These are phyloP conservation scores for Blastobotrys aristatus DNA, from an alignment of 1,139 yeast genomes.

Conservation along the genomic window DNA sequence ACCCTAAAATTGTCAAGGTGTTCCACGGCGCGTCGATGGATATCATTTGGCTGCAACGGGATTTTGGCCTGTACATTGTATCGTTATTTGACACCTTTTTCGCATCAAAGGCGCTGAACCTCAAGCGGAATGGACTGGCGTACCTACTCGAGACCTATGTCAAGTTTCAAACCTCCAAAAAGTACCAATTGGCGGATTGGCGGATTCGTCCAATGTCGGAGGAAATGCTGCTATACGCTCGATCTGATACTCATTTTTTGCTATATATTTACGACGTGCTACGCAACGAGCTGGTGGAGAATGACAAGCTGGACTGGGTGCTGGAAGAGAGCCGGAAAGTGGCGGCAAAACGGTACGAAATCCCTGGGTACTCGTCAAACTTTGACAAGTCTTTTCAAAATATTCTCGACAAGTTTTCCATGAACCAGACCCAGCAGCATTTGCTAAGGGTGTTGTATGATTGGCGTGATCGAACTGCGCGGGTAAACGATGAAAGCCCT, in stretches of 20 bases:
- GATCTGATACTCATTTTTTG: conserved; percentile 92
- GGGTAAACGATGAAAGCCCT: conserved; percentile 76
- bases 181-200: conserved; percentile 97
- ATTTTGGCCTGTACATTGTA: conserved; percentile 85
- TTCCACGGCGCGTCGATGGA: conserved; percentile 98
- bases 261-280: conserved; percentile 74
- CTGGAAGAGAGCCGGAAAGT: conserved; percentile 73
- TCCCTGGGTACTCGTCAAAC: conserved; percentile 30
- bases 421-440: conserved; percentile 51
- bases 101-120: conserved; percentile 73
- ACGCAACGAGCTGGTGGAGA: conserved; percentile 55
- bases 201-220: conserved; percentile 77
- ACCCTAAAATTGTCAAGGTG: conserved; percentile 78
- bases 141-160: conserved; percentile 77
- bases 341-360: conserved; percentile 75
- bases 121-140: conserved; percentile 81
- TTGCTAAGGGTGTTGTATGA: conserved; percentile 58
- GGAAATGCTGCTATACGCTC: conserved; percentile 80
- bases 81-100: conserved; percentile 88
- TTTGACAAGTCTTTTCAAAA: conserved; percentile 28
- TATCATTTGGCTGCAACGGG: conserved; percentile 94
- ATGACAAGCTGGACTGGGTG: conserved; percentile 54
- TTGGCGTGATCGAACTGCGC: conserved; percentile 81
- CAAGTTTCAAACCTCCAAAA: conserved; percentile 81
- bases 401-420: conserved; percentile 60